These are phyloP conservation scores for Paecilomyces fulvus DNA, from an alignment of 2,329 filamentous ascomycete genomes.

Conservation along the genomic window DNA sequence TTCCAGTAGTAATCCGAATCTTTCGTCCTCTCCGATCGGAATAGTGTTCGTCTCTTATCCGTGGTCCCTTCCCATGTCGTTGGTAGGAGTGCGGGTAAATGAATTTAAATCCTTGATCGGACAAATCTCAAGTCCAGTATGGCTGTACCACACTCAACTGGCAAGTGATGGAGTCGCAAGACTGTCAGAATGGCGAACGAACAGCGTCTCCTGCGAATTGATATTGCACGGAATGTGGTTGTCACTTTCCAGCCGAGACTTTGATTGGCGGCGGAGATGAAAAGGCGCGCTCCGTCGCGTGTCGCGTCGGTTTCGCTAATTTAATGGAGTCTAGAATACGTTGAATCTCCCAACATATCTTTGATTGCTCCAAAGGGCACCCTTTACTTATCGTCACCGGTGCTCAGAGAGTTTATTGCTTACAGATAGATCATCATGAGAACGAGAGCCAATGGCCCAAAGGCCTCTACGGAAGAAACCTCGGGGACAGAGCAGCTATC, in stretches of 20 bases:
- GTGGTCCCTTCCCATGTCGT: background rate
- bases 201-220: background rate
- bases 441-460: conserved; percentile 23
- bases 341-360: background rate
- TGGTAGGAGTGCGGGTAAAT: background rate
- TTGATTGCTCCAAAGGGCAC: background rate
- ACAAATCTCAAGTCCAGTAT: background rate
- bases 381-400: background rate
- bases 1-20: background rate
- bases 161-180: background rate
- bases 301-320: conserved; percentile 14
- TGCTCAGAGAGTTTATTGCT: background rate
- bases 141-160: background rate
- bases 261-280: conserved; percentile 18
- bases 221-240: background rate
- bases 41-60: background rate
- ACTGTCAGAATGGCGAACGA: background rate
- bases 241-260: conserved; percentile 10
- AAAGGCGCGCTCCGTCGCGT: conserved; percentile 11
- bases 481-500: conserved; percentile 12
- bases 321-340: background rate
- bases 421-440: conserved; percentile 13
- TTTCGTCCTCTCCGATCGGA: background rate
- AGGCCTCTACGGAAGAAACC: conserved; percentile 8
- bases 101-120: background rate